A percentile compares a stretch with the other conserved stretches of the same genome.
Conservation (phyloP, 306 rosid species). For the Neltuma alba region DNA sequence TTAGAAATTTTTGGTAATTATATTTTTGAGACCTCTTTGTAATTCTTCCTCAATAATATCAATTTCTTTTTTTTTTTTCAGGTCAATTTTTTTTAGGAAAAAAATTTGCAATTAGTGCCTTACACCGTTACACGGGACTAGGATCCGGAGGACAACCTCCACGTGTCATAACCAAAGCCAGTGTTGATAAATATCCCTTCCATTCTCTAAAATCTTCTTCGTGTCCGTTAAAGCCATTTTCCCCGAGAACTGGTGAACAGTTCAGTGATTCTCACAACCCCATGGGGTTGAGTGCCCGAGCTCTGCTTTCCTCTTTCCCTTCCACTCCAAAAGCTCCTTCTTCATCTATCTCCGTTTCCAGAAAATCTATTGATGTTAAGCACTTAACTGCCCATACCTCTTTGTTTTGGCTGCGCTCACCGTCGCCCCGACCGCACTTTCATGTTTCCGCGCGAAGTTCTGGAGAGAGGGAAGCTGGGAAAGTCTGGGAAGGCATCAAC, state of each 20-base stretch:
- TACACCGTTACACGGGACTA: background rate
- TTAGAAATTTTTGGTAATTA: too few relatives aligned
- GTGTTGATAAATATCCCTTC: conserved; percentile 50
- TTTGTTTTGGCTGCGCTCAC: conserved; percentile 18
- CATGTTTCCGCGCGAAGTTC: conserved; percentile 35
- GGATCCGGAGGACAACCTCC: conserved; percentile 28
- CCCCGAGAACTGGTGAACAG: background rate
- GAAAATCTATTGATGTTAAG: conserved; percentile 2
- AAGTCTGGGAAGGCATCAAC: conserved; percentile 66
- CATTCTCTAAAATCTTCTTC: background rate
- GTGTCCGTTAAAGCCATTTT: background rate
- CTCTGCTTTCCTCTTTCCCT: conserved; percentile 65
- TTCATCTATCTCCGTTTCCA: conserved; percentile 27
- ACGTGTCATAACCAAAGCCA: conserved; percentile 69
- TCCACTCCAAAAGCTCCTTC: conserved; percentile 43
- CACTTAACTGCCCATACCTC: background rate
- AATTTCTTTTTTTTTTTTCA: too few relatives aligned
- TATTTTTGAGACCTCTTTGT: too few relatives aligned
- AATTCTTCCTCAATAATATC: too few relatives aligned
- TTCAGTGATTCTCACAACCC: background rate
- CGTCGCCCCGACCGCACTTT: conserved; percentile 29
- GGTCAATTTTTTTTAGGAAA: too few relatives aligned
- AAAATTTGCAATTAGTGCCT: too few relatives aligned
- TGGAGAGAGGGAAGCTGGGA: conserved; percentile 34
- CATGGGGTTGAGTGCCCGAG: conserved; percentile 60